These are phyloP conservation scores for Alternaria sp. DNA, from an alignment of 2,329 filamentous ascomycete genomes.

Conservation along the genomic window DNA sequence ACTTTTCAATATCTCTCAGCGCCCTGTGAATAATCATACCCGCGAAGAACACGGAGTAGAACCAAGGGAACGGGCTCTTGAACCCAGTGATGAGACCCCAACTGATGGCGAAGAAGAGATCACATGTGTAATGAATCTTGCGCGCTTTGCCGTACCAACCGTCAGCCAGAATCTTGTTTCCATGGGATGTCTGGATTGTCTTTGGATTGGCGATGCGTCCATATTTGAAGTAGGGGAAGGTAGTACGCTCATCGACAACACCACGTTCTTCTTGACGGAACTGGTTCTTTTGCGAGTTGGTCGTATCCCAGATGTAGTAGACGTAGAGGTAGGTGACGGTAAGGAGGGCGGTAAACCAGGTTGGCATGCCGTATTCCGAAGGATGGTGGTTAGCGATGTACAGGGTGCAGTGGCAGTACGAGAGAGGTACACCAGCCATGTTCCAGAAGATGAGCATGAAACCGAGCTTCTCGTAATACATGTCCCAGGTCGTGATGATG, in stretches of 20 bases:
- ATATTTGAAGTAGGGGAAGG: conserved; percentile 93
- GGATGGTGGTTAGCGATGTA: conserved; percentile 87
- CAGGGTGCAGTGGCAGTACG: conserved; percentile 92
- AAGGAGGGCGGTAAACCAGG: conserved; percentile 69
- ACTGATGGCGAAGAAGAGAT: conserved; percentile 77
- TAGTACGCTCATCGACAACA: conserved; percentile 71
- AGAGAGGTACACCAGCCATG: conserved; percentile 86
- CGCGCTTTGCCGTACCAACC: conserved; percentile 81
- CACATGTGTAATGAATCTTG: conserved; percentile 84
- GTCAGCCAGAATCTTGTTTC: conserved; percentile 80
- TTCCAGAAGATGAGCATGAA: conserved; percentile 99
- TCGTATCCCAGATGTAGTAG: conserved; percentile 93
- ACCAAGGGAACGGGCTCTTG: conserved; percentile 85
- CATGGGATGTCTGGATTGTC: conserved; percentile 75
- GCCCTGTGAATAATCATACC: conserved; percentile 84
- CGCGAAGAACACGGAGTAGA: conserved; percentile 84
- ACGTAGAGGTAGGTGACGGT: conserved; percentile 79
- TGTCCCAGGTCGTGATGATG: conserved; percentile 91
- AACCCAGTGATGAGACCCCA: conserved; percentile 88
- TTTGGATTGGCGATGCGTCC: conserved; percentile 82
- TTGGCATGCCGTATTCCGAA: conserved; percentile 79
- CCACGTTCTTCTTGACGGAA: conserved; percentile 85
- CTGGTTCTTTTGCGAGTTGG: conserved; percentile 92
- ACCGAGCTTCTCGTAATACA: conserved; percentile 97
- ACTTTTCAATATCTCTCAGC: conserved; percentile 77